Evolutionary conservation across 1,284 basidiomycete species (phyloP).

Genomic region (Ganoderma meredithae): DNA sequence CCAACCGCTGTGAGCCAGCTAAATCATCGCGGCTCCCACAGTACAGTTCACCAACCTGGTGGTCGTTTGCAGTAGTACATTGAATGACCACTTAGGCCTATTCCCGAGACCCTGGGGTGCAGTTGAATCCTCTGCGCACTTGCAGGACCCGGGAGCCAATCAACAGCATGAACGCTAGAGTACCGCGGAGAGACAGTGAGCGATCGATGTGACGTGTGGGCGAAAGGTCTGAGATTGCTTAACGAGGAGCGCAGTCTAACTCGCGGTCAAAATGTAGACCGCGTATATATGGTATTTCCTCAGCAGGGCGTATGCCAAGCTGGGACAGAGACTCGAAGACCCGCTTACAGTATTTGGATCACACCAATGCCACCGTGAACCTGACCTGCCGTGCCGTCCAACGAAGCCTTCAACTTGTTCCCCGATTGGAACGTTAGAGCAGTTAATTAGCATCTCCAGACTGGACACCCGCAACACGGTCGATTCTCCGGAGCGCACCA

Average conservation of each 20-base stretch:
- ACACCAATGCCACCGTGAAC: background rate
- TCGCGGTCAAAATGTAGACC: background rate
- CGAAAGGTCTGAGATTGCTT: background rate
- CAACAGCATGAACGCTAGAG: background rate
- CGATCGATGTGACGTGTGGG: background rate
- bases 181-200: too few relatives aligned
- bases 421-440: background rate
- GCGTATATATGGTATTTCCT: background rate
- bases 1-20: too few relatives aligned
- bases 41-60: too few relatives aligned
- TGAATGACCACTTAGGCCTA: too few relatives aligned
- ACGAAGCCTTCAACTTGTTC: background rate
- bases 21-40: too few relatives aligned
- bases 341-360: background rate
- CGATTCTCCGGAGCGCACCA: constrained; percentile 53
- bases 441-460: background rate
- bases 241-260: background rate
- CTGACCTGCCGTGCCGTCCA: too few relatives aligned
- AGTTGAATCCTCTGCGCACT: too few relatives aligned
- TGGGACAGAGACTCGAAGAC: background rate
- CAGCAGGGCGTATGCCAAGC: background rate
- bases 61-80: too few relatives aligned
- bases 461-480: constrained; percentile 22
- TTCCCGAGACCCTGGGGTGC: too few relatives aligned
- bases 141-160: background rate